A percentile compares a stretch with the other conserved stretches of the same genome.
These are phyloP conservation scores for Rhodofomes roseus DNA, from an alignment of 1,284 basidiomycete species.

Conservation along the genomic window DNA sequence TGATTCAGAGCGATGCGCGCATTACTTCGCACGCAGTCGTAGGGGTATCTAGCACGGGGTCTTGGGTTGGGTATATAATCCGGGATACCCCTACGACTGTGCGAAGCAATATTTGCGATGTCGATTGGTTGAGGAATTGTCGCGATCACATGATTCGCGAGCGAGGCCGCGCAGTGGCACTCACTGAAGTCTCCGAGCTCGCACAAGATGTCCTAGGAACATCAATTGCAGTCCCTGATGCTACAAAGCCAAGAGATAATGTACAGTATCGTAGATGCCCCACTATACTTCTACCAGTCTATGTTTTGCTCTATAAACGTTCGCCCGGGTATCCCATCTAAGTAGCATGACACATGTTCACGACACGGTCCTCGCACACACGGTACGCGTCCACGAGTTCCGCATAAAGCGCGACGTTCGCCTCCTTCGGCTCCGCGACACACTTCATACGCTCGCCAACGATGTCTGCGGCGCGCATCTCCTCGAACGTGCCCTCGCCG, in stretches of 20 bases:
- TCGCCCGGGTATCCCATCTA: not conserved
- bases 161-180: too few species aligned
- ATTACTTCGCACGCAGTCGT: not conserved
- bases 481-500: conserved; percentile 53
- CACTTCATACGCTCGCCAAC: conserved; percentile 47
- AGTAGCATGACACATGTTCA: conserved; percentile 20
- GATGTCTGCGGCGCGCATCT: conserved; percentile 49
- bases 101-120: too few species aligned
- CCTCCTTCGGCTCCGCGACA: conserved; percentile 53
- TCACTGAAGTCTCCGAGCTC: too few species aligned
- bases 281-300: not conserved
- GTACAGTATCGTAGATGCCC: not conserved
- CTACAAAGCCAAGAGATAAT: not conserved
- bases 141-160: too few species aligned
- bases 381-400: conserved; percentile 34
- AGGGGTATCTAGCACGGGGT: not conserved
- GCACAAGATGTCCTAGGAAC: too few species aligned
- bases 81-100: too few species aligned
- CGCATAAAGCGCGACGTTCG: conserved; percentile 29
- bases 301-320: not conserved
- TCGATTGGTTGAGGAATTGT: too few species aligned
- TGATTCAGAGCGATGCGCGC: not conserved
- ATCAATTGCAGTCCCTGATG: not conserved
- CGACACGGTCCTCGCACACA: conserved; percentile 37
- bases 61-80: not conserved